phyloP scores from a whole-genome alignment of 202 grass and related monocot species.

The Dendrocalamus latiflorus region DNA sequence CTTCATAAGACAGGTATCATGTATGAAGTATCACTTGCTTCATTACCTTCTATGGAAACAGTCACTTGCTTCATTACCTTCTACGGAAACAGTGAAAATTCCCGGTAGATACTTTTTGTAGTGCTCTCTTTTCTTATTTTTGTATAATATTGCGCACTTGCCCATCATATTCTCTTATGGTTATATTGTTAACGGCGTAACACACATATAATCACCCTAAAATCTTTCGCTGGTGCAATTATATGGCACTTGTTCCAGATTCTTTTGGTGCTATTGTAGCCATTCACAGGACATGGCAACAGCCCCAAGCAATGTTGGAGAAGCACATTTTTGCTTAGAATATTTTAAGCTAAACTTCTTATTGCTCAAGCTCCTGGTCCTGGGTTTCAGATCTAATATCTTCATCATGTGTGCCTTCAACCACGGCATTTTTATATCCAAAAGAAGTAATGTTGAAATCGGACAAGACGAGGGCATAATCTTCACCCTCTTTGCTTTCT shows the following conservation, averaged over 20 bases:
- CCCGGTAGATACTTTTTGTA: not conserved
- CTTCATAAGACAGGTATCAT: constrained; percentile 8
- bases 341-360: no score
- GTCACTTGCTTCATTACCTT: no score
- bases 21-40: no score
- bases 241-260: not conserved
- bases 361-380: no score
- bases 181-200: not conserved
- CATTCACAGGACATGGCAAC: not conserved
- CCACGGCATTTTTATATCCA: no score
- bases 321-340: not conserved
- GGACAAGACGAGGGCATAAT: not conserved
- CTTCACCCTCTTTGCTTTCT: no score
- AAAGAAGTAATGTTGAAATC: no score
- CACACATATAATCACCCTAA: not conserved
- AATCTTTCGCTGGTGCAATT: not conserved
- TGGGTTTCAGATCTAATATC: no score
- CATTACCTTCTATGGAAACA: not conserved
- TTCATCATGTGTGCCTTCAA: no score
- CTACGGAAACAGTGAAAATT: no score
- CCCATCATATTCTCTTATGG: not conserved
- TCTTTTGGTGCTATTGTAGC: not conserved
- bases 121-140: not conserved
- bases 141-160: not conserved
- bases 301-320: not conserved